Percentiles rank a stretch among this genome's conserved stretches.
These are phyloP conservation scores for Zygoascus tannicola DNA, from an alignment of 805 yeast species.

Conservation along the genomic window DNA sequence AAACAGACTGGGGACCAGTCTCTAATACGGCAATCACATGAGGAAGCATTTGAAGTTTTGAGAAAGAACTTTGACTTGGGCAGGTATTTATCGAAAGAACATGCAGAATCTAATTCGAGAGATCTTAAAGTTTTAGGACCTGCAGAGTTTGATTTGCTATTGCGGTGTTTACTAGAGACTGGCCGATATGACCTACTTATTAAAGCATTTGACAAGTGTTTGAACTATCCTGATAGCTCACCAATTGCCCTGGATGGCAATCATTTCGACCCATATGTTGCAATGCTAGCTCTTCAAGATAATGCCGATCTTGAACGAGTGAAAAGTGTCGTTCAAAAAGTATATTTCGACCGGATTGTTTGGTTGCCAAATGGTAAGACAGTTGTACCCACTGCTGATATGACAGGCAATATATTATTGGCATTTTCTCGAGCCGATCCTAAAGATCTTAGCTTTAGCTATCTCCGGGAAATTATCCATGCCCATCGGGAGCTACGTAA, in stretches of 20 bases:
- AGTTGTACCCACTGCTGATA: neutral
- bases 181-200: neutral
- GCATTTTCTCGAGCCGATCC: neutral
- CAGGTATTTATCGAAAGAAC: neutral
- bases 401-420: neutral
- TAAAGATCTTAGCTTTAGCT: neutral
- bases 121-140: neutral
- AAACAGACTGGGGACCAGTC: neutral
- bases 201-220: neutral
- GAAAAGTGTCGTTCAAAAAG: neutral
- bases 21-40: neutral
- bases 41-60: neutral
- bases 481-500: neutral
- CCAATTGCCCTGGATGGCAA: neutral
- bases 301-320: neutral
- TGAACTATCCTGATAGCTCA: neutral
- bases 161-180: neutral
- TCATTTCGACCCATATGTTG: neutral
- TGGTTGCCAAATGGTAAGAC: neutral
- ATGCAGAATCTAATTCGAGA: neutral
- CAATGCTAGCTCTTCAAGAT: neutral
- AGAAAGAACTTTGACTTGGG: neutral
- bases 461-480: neutral
- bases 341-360: neutral
- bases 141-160: neutral